A percentile compares a stretch with the other conserved stretches of the same genome.
Conservation (phyloP, 2,329 filamentous ascomycete species). For the Pseudogymnoascus pannorum region DNA sequence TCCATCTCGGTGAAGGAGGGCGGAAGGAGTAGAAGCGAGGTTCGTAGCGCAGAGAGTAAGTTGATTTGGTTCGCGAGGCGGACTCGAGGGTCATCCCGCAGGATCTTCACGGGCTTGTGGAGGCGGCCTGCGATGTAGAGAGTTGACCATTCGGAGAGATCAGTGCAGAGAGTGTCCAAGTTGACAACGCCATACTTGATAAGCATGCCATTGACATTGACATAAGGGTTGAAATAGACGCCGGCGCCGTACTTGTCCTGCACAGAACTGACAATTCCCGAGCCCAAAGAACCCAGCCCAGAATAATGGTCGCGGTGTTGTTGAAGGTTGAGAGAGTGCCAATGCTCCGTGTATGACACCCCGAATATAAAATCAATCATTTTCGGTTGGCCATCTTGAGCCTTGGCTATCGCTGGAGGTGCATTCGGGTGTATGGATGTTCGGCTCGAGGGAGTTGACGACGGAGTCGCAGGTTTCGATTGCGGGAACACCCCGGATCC, state of each 20-base stretch:
- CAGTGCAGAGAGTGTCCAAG: conserved; percentile 77
- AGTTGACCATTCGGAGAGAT: conserved; percentile 86
- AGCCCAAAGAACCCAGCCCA: conserved; percentile 72
- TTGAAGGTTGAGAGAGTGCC: conserved; percentile 86
- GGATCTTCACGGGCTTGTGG: conserved; percentile 96
- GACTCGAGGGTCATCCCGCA: conserved; percentile 86
- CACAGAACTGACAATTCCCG: conserved; percentile 73
- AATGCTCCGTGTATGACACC: conserved; percentile 89
- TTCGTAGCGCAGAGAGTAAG: conserved; percentile 82
- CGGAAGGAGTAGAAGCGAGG: conserved; percentile 79
- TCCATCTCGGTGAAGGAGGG: conserved; percentile 78
- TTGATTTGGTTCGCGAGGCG: conserved; percentile 95
- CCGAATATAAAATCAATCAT: conserved; percentile 99
- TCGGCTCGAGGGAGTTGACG: conserved; percentile 46
- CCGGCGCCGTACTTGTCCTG: conserved; percentile 88
- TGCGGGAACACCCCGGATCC: conserved; percentile 95
- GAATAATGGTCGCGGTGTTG: conserved; percentile 94
- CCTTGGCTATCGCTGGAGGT: conserved; percentile 70
- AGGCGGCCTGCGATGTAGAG: conserved; percentile 93
- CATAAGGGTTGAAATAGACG: conserved; percentile 95
- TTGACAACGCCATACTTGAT: conserved; percentile 99
- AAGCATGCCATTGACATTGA: conserved; percentile 88
- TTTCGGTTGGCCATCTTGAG: conserved; percentile 81
- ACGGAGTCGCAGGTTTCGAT: conserved; percentile 36
- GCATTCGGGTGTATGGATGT: conserved; percentile 70